Percentiles rank a stretch among this genome's conserved stretches.
These are phyloP conservation scores for Alternaria novae-zelandiae DNA, from an alignment of 2,329 filamentous ascomycete species.

Conservation along the genomic window DNA sequence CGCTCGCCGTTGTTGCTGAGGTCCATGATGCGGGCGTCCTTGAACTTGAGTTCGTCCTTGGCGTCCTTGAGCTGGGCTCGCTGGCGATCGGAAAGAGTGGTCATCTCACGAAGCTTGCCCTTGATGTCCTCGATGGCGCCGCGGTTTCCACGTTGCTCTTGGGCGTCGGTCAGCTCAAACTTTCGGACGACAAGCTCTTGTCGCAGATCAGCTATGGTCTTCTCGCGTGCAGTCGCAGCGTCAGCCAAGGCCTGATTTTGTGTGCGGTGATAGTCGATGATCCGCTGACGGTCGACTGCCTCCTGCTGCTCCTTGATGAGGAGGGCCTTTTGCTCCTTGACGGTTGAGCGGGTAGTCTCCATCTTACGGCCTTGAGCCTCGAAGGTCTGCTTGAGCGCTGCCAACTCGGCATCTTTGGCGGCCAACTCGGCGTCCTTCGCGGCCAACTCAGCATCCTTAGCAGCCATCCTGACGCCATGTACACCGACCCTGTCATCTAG, in stretches of 20 bases:
- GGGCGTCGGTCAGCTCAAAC: conserved; percentile 10
- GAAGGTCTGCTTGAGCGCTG: not conserved
- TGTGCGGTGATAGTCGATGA: not conserved
- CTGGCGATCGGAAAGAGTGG: conserved; percentile 22
- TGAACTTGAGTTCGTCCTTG: conserved; percentile 8
- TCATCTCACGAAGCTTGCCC: conserved; percentile 27
- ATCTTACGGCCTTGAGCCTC: not conserved
- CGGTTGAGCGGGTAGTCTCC: not conserved
- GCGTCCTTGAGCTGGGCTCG: conserved; percentile 20
- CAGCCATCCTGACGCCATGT: not conserved
- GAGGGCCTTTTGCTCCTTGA: not conserved
- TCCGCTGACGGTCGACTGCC: not conserved
- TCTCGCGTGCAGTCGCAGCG: conserved; percentile 14
- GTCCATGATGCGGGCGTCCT: conserved; percentile 5
- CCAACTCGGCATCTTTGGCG: not conserved
- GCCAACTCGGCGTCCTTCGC: not conserved
- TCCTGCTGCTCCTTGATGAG: conserved; percentile 4
- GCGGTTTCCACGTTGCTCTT: conserved; percentile 19
- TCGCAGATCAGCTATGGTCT: conserved; percentile 13
- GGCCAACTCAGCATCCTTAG: not conserved
- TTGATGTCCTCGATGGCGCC: conserved; percentile 11
- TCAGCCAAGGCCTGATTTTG: conserved; percentile 12
- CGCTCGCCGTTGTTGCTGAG: conserved; percentile 16
- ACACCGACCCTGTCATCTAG: not conserved
- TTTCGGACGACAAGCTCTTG: conserved; percentile 18